Percentiles rank a stretch among this genome's conserved stretches.
These are phyloP conservation scores for Colletotrichum limetticola DNA, from an alignment of 2,329 filamentous ascomycete species.

Conservation along the genomic window DNA sequence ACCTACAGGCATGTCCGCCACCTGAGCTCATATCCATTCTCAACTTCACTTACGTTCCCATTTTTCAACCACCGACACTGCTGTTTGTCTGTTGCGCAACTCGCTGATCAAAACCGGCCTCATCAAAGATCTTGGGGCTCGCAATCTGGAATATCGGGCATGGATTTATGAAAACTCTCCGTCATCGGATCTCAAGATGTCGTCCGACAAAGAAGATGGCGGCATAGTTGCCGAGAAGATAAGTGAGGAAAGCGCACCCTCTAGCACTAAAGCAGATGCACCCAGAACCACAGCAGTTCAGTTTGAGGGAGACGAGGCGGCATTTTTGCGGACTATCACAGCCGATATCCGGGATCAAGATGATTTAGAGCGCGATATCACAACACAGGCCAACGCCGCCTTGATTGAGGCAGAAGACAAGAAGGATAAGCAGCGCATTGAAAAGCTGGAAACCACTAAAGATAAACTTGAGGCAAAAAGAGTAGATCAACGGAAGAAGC, in stretches of 20 bases:
- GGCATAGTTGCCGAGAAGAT: not conserved
- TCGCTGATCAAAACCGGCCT: not conserved
- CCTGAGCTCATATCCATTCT: not conserved
- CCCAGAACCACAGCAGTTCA: not conserved
- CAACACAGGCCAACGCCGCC: slow-evolving; percentile 67
- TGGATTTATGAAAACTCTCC: not conserved
- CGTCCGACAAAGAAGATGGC: not conserved
- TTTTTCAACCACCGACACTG: not conserved
- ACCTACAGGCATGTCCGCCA: not conserved
- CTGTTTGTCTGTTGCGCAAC: not conserved
- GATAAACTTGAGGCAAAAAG: slow-evolving; percentile 74
- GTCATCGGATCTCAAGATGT: not conserved
- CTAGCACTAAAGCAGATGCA: not conserved
- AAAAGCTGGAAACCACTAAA: slow-evolving; percentile 64
- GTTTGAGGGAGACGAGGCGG: slow-evolving; percentile 9
- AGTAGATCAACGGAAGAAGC: slow-evolving; percentile 60
- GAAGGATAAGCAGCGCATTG: slow-evolving; percentile 70
- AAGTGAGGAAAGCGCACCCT: not conserved
- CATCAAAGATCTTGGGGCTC: not conserved
- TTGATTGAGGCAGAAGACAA: slow-evolving; percentile 72
- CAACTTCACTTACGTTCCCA: too few relatives aligned
- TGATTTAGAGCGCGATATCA: slow-evolving; percentile 90
- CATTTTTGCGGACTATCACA: slow-evolving; percentile 25
- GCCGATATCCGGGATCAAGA: slow-evolving; percentile 81
- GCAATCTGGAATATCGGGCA: not conserved